Percentiles rank a stretch among this genome's conserved stretches.
Evolutionary conservation across 352 stramenopile species (phyloP).

Genomic region (Pythium utonaiense): DNA sequence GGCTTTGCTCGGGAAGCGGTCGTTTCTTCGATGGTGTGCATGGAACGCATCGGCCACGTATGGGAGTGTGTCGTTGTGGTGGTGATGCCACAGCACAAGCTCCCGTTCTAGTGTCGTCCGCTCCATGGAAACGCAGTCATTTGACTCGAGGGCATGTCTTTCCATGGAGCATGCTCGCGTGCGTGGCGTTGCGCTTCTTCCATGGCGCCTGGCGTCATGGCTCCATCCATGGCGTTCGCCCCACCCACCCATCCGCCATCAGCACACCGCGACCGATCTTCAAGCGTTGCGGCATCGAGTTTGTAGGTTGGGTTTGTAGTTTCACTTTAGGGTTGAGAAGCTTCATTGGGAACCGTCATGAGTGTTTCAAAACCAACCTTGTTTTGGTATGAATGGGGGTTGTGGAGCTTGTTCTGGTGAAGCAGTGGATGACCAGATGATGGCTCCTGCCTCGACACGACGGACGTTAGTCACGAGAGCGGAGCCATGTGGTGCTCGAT

Average conservation of each 20-base stretch:
- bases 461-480: slow-evolving; percentile 7
- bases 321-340: slow-evolving; percentile 8
- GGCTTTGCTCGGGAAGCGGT: no score
- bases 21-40: no score
- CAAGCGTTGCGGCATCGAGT: background rate
- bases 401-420: background rate
- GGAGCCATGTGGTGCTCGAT: slow-evolving; percentile 14
- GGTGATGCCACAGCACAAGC: no score
- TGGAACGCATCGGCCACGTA: no score
- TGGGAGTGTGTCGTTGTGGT: background rate
- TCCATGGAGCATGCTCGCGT: slow-evolving; percentile 11
- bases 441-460: slow-evolving; percentile 11
- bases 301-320: slow-evolving; percentile 13
- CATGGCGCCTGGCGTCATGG: slow-evolving; percentile 15
- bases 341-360: no score
- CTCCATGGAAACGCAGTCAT: background rate
- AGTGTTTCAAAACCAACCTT: no score
- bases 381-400: background rate
- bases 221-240: no score
- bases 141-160: background rate
- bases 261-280: no score
- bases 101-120: no score
- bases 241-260: no score
- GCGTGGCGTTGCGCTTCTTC: slow-evolving; percentile 16
- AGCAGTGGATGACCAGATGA: background rate